These are phyloP conservation scores for Neurospora discreta DNA, from an alignment of 495 filamentous ascomycete species.

Conservation along the genomic window DNA sequence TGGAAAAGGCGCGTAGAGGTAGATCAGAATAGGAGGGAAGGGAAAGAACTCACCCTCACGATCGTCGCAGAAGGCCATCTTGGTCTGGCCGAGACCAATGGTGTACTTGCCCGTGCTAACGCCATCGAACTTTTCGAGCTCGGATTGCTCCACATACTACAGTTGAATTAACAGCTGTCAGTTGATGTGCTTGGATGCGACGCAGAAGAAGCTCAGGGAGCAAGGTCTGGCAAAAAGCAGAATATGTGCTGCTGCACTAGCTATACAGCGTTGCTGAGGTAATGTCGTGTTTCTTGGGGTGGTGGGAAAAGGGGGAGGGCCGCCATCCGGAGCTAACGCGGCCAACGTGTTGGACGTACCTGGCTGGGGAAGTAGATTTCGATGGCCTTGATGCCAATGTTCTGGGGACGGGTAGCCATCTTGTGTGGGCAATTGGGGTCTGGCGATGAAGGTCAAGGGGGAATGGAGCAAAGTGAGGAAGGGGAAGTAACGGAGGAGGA, in stretches of 20 bases:
- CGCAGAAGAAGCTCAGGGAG: background rate
- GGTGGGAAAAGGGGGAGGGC: background rate
- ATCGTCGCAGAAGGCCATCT: slow-evolving; percentile 99
- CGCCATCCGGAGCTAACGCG: background rate
- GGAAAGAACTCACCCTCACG: slow-evolving; percentile 66
- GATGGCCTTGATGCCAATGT: slow-evolving; percentile 99
- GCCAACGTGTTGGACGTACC: slow-evolving; percentile 41
- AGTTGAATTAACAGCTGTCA: slow-evolving; percentile 12
- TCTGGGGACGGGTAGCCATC: slow-evolving; percentile 85
- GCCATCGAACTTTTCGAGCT: slow-evolving; percentile 97
- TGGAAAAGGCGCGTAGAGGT: slow-evolving; percentile 4
- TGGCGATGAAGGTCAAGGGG: background rate
- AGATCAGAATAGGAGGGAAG: background rate
- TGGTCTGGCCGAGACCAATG: slow-evolving; percentile 97
- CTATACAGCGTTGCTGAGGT: background rate
- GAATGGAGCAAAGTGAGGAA: slow-evolving; percentile 1
- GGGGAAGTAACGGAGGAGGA: slow-evolving; percentile 2
- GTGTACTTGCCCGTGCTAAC: slow-evolving; percentile 93
- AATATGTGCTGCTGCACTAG: too few species aligned
- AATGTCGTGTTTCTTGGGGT: background rate
- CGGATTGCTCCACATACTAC: slow-evolving; percentile 94
- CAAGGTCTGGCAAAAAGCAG: background rate
- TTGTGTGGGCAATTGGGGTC: slow-evolving; percentile 19
- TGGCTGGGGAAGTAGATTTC: slow-evolving; percentile 97
- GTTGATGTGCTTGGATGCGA: slow-evolving; percentile 11